These are phyloP conservation scores for Forsythia viridissima DNA, from an alignment of 257 asterid species.

Conservation along the genomic window DNA sequence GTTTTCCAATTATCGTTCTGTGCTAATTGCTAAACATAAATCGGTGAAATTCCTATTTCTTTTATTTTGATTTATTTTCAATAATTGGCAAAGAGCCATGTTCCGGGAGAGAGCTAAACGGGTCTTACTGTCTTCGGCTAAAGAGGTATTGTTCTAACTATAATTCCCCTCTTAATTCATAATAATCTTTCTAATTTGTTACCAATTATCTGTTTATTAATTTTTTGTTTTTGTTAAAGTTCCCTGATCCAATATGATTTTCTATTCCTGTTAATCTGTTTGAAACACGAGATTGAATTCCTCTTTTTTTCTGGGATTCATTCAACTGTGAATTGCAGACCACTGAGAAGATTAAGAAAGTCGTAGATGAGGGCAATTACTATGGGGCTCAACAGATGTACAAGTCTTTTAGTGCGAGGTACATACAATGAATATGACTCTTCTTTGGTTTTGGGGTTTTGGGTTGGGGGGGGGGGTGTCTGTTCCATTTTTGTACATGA, in stretches of 20 bases:
- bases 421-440: slow-evolving; percentile 3
- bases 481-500: background rate
- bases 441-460: background rate
- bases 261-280: background rate
- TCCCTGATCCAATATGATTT: background rate
- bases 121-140: slow-evolving; percentile 61
- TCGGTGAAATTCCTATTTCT: background rate
- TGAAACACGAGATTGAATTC: background rate
- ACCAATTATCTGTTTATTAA: background rate
- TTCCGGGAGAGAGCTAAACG: slow-evolving; percentile 73
- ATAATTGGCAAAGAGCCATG: slow-evolving; percentile 39
- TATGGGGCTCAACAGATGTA: slow-evolving; percentile 99
- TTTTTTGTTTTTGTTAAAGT: background rate
- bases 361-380: slow-evolving; percentile 76
- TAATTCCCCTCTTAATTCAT: slow-evolving; percentile 4
- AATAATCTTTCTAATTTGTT: background rate
- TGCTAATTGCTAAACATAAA: background rate
- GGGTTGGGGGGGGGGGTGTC: too few species aligned
- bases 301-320: background rate
- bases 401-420: slow-evolving; percentile 89
- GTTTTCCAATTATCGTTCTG: too few species aligned
- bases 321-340: slow-evolving; percentile 44
- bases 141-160: slow-evolving; percentile 51
- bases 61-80: background rate
- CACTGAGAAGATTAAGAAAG: slow-evolving; percentile 73